These are phyloP conservation scores for Candida manassasensis DNA, from an alignment of 805 yeast genomes.

Conservation along the genomic window DNA sequence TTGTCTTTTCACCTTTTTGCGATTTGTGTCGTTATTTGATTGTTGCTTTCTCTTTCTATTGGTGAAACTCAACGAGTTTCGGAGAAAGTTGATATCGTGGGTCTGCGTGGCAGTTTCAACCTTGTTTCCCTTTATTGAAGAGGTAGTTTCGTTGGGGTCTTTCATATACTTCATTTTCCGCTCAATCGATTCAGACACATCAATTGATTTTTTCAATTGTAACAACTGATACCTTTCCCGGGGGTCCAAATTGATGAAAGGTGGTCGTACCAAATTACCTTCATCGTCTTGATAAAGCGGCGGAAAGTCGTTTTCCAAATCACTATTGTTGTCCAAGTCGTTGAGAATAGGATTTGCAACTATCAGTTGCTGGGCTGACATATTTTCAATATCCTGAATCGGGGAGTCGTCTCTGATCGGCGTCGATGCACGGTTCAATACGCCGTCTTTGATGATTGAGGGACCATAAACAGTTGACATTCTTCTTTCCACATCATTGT, in stretches of 20 bases:
- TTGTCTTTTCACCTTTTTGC: slow-evolving; percentile 15
- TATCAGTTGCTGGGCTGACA: background rate
- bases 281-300: slow-evolving; percentile 32
- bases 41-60: slow-evolving; percentile 7
- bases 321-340: slow-evolving; percentile 3
- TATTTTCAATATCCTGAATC: slow-evolving; percentile 7
- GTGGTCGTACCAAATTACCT: slow-evolving; percentile 39
- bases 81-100: slow-evolving; percentile 25
- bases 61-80: slow-evolving; percentile 23
- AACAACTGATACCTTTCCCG: slow-evolving; percentile 38
- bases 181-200: slow-evolving; percentile 31
- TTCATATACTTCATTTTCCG: slow-evolving; percentile 34
- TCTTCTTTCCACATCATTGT: slow-evolving; percentile 27
- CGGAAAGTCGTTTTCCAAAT: slow-evolving; percentile 15
- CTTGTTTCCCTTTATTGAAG: slow-evolving; percentile 12
- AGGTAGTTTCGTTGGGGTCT: slow-evolving; percentile 36
- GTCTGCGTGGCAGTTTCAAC: slow-evolving; percentile 43
- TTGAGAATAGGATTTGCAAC: background rate
- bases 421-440: background rate
- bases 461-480: slow-evolving; percentile 18
- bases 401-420: slow-evolving; percentile 9
- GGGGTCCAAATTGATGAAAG: slow-evolving; percentile 41
- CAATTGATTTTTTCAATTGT: slow-evolving; percentile 35
- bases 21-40: slow-evolving; percentile 10
- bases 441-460: slow-evolving; percentile 11